Evolutionary conservation across 441 rosid genomes (phyloP), one percentile per base, ranked within the genome.

Genomic region (Populus trichocarpa): DNA sequence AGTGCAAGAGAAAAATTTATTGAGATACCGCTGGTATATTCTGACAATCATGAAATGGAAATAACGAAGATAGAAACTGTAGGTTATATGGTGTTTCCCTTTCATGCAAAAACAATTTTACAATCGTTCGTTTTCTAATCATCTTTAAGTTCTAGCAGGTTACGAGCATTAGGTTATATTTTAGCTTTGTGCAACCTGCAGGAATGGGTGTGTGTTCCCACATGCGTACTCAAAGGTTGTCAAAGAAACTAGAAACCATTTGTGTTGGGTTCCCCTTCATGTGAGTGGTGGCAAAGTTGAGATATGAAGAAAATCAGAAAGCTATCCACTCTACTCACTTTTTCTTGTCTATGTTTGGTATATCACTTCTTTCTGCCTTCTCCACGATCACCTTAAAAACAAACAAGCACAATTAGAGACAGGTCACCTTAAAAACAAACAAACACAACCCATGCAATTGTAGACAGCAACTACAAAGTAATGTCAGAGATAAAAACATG

Each of bases 321-420:
- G 50, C 71, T 18, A 22, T 16, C 14, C 9, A 11, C 5, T 16
- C 46, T n/a, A 69, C 86, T 85, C 85, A 90, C 94, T 90, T 90
- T 77, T 90, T 89, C 88, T 90, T 90, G 70, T 90, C 94, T 30
- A 90, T 90, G 80, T 85, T 89, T 6, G 94, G 92, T 79, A 90
- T 88, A 81, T 90, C 93, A 64, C 93, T 90, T 81, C 89, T 85
- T 85, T 88, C 93, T 6, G 91, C 92, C 85, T 87, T 87, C 87
- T 90, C 94, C 84, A 90, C 94, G 23, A 90, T 90, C 78, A 90
- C 88, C 94, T 90, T 53, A 53, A 84, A 72, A 77, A 23, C 35
- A 76, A 65, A 77, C 25, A 70, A 78, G 35, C 20, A 75, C 11
- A 25, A 28, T 12, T 59, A 78, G 20, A 57, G 28, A 74, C 32